Evolutionary conservation across 257 asterid genomes (phyloP).

Genomic region (Thymus quinquecostatus): DNA sequence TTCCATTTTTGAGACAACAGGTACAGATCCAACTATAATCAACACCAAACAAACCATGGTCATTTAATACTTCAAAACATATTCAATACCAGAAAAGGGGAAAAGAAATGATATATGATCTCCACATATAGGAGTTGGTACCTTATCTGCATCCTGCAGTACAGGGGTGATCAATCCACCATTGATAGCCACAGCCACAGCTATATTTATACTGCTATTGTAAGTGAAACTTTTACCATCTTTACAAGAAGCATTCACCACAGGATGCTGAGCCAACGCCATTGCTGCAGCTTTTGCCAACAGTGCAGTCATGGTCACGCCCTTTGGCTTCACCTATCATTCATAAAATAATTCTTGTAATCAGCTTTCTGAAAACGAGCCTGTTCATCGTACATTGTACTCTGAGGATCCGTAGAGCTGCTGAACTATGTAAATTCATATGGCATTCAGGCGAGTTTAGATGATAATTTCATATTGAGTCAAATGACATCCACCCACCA

Average conservation of each 20-base stretch:
- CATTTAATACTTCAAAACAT: constrained; percentile 5
- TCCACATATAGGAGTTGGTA: constrained; percentile 20
- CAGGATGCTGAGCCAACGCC: constrained; percentile 88
- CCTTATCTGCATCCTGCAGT: constrained; percentile 93
- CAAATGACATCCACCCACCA: constrained; percentile 10
- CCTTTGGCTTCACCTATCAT: constrained; percentile 75
- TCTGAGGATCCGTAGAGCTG: neutral
- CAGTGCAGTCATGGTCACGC: constrained; percentile 89
- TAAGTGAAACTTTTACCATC: constrained; percentile 88
- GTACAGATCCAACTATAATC: constrained; percentile 78
- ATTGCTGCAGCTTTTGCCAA: constrained; percentile 91
- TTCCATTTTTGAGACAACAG: constrained; percentile 82
- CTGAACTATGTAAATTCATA: constrained; percentile 8
- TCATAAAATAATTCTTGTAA: constrained; percentile 16
- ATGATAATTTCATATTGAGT: neutral
- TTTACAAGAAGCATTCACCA: constrained; percentile 79
- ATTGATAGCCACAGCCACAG: constrained; percentile 83
- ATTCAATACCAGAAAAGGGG: neutral
- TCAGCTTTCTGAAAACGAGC: neutral
- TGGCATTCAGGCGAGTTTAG: neutral
- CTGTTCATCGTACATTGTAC: neutral
- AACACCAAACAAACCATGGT: constrained; percentile 30
- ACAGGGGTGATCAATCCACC: constrained; percentile 91
- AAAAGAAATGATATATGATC: neutral
- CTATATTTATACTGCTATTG: constrained; percentile 70